These are phyloP conservation scores for Brettanomyces anomalus DNA, from an alignment of 805 yeast genomes.

Conservation along the genomic window DNA sequence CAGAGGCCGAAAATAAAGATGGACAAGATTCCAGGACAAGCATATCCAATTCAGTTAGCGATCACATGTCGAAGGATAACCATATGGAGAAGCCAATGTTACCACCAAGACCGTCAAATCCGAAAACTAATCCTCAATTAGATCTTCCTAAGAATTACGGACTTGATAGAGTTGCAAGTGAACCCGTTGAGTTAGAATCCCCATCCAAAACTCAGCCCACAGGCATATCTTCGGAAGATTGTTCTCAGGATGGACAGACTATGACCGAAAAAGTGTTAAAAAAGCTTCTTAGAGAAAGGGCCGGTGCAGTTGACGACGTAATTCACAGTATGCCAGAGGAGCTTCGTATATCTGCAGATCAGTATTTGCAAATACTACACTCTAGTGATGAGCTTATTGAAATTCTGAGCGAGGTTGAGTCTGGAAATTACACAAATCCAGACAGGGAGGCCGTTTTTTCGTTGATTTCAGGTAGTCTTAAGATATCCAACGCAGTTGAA, in stretches of 20 bases:
- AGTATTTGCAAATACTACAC: constrained; percentile 13
- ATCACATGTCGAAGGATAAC: no score
- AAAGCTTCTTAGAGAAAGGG: constrained; percentile 5
- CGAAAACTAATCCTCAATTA: neutral
- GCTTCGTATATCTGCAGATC: constrained; percentile 10
- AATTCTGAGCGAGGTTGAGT: constrained; percentile 15
- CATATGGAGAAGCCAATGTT: neutral
- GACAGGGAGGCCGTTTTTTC: constrained; percentile 12
- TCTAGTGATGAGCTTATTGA: constrained; percentile 14
- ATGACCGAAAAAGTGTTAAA: neutral
- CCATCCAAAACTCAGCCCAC: neutral
- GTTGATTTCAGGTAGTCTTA: constrained; percentile 10
- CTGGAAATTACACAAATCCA: constrained; percentile 11
- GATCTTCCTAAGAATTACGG: constrained; percentile 5
- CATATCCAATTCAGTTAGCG: no score
- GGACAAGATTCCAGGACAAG: no score
- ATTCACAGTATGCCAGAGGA: constrained; percentile 7
- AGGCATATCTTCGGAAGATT: neutral
- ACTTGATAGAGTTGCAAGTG: constrained; percentile 6
- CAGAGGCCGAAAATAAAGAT: neutral
- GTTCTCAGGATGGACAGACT: neutral
- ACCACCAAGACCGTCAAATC: neutral
- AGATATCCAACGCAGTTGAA: constrained; percentile 4
- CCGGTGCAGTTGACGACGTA: constrained; percentile 8
- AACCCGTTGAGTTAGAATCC: constrained; percentile 5